Evolutionary conservation across 768 basidiomycete species (phyloP).

Genomic region (Psilocybe sp.): DNA sequence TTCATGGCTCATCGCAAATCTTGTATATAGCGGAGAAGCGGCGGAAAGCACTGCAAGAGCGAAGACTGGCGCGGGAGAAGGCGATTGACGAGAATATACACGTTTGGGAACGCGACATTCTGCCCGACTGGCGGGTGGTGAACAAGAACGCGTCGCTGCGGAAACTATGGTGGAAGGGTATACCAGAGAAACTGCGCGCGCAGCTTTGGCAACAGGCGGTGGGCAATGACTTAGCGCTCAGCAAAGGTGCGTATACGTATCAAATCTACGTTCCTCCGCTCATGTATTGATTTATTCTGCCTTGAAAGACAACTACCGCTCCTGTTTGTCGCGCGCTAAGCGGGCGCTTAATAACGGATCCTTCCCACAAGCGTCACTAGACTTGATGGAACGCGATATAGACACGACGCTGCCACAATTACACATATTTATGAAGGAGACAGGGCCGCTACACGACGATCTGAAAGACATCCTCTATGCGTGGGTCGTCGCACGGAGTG

Average conservation of each 20-base stretch:
- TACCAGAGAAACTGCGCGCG: conserved; percentile 79
- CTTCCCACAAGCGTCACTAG: conserved; percentile 64
- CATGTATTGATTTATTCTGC: not conserved
- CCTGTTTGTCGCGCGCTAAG: conserved; percentile 70
- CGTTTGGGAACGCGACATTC: conserved; percentile 75
- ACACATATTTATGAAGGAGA: conserved; percentile 75
- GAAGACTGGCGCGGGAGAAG: conserved; percentile 60
- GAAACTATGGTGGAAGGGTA: conserved; percentile 85
- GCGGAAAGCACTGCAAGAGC: conserved; percentile 57
- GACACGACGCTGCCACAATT: conserved; percentile 68
- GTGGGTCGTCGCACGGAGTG: conserved; percentile 83
- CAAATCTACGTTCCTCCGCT: not conserved
- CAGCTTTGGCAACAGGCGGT: conserved; percentile 83
- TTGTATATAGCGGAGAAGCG: conserved; percentile 62
- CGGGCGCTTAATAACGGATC: conserved; percentile 61
- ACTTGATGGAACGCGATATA: conserved; percentile 74
- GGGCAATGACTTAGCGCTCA: conserved; percentile 78
- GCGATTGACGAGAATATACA: conserved; percentile 67
- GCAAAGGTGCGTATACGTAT: conserved; percentile 56
- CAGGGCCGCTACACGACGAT: conserved; percentile 79
- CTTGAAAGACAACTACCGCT: conserved; percentile 63
- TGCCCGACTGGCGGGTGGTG: conserved; percentile 82
- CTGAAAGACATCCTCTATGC: conserved; percentile 82
- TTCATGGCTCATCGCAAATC: conserved; percentile 5
- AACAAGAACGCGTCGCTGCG: conserved; percentile 61